Evolutionary conservation across 1,284 basidiomycete genomes (phyloP).

Genomic region (Irpex sp.): DNA sequence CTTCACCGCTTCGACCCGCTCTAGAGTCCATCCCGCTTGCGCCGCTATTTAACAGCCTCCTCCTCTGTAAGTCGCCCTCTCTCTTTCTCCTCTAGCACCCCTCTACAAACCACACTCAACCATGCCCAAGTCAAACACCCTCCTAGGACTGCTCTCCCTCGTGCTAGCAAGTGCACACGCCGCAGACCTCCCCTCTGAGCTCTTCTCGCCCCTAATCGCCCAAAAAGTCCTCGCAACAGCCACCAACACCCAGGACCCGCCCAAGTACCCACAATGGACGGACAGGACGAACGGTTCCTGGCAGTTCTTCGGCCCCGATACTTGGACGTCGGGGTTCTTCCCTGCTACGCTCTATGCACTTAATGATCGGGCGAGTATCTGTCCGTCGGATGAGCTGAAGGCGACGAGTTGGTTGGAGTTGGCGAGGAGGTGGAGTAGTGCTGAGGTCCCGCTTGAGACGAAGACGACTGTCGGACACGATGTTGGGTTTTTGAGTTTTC

Average conservation of each 20-base stretch:
- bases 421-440: constrained; percentile 46
- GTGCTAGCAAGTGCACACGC: too few relatives aligned
- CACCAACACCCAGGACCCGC: constrained; percentile 34
- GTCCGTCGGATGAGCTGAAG: constrained; percentile 30
- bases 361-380: constrained; percentile 46
- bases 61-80: background rate
- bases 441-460: constrained; percentile 43
- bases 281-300: constrained; percentile 42
- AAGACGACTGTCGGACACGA: constrained; percentile 55
- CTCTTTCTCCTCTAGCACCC: background rate
- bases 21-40: background rate
- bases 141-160: background rate
- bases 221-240: constrained; percentile 55
- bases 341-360: constrained; percentile 58
- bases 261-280: constrained; percentile 59
- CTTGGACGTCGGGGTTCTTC: constrained; percentile 71
- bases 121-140: background rate
- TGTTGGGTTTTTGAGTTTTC: constrained; percentile 66
- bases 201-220: constrained; percentile 54
- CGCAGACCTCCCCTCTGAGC: constrained; percentile 28
- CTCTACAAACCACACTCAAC: background rate
- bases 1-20: background rate
- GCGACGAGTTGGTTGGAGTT: constrained; percentile 48
- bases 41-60: background rate
- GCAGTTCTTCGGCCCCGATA: constrained; percentile 48